Evolutionary conservation across 2,329 filamentous ascomycete species (phyloP).

Genomic region (Paecilomyces sp.): DNA sequence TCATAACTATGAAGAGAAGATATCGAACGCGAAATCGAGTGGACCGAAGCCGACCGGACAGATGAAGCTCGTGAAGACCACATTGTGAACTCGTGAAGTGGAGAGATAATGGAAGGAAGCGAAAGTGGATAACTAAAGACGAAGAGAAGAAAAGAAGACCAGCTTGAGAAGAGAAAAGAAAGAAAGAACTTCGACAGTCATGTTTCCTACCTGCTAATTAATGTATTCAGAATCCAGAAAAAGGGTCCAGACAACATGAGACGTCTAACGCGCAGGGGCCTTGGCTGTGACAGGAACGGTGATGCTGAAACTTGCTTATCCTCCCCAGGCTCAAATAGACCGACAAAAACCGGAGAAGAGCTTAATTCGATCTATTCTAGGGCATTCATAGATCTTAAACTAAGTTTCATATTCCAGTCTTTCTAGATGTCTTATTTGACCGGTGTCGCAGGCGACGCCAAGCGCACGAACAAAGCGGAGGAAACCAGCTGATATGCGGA

Average conservation of each 20-base stretch:
- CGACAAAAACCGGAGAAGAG: background rate
- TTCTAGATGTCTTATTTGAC: background rate
- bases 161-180: background rate
- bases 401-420: background rate
- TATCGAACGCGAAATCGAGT: background rate
- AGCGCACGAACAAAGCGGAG: background rate
- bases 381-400: background rate
- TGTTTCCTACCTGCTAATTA: background rate
- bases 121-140: background rate
- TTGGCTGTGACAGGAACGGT: background rate
- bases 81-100: background rate
- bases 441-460: background rate
- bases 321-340: background rate
- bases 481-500: background rate
- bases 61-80: background rate
- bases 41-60: background rate
- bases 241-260: background rate
- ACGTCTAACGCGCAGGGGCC: background rate
- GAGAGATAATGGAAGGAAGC: background rate
- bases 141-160: background rate
- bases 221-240: background rate
- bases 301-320: background rate
- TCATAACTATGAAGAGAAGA: background rate
- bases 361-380: background rate
- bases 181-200: background rate